Conservation (phyloP, 2,329 filamentous ascomycete species). For the Alternaria incomplexa region DNA sequence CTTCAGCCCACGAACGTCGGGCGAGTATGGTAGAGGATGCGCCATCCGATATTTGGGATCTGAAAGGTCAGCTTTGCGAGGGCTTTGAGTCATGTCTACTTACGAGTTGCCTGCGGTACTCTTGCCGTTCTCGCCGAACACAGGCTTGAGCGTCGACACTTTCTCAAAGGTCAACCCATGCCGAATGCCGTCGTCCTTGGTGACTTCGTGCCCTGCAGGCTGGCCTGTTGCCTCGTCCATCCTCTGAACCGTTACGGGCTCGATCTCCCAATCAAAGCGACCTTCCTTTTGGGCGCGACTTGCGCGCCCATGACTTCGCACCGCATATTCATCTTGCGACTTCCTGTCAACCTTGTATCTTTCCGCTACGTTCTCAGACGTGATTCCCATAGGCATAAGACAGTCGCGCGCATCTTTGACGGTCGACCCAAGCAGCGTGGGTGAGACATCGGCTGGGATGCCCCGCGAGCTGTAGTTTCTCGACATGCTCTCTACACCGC, state of each 20-base stretch:
- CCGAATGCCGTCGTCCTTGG: slow-evolving; percentile 86
- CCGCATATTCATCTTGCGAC: slow-evolving; percentile 82
- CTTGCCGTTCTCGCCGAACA: slow-evolving; percentile 87
- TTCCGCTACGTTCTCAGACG: slow-evolving; percentile 89
- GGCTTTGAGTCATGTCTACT: not conserved
- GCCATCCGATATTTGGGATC: slow-evolving; percentile 92
- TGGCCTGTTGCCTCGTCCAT: slow-evolving; percentile 74
- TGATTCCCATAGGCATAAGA: slow-evolving; percentile 98
- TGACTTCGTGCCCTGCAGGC: slow-evolving; percentile 75
- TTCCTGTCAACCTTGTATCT: slow-evolving; percentile 85
- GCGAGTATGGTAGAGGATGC: slow-evolving; percentile 88
- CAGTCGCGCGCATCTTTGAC: slow-evolving; percentile 83
- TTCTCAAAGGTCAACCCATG: slow-evolving; percentile 85
- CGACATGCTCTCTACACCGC: slow-evolving; percentile 90
- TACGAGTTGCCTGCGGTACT: slow-evolving; percentile 85
- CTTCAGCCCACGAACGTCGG: slow-evolving; percentile 86
- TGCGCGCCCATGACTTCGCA: slow-evolving; percentile 84
- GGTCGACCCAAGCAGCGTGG: slow-evolving; percentile 74
- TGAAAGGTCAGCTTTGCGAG: slow-evolving; percentile 45
- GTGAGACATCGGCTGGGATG: slow-evolving; percentile 71
- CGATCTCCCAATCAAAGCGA: slow-evolving; percentile 91
- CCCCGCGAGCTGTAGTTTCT: slow-evolving; percentile 82
- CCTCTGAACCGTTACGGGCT: slow-evolving; percentile 79
- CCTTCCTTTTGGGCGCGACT: slow-evolving; percentile 88
- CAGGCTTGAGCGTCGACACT: slow-evolving; percentile 82